These are phyloP conservation scores for Pythium graminicola DNA, from an alignment of 352 stramenopile genomes.

Conservation along the genomic window DNA sequence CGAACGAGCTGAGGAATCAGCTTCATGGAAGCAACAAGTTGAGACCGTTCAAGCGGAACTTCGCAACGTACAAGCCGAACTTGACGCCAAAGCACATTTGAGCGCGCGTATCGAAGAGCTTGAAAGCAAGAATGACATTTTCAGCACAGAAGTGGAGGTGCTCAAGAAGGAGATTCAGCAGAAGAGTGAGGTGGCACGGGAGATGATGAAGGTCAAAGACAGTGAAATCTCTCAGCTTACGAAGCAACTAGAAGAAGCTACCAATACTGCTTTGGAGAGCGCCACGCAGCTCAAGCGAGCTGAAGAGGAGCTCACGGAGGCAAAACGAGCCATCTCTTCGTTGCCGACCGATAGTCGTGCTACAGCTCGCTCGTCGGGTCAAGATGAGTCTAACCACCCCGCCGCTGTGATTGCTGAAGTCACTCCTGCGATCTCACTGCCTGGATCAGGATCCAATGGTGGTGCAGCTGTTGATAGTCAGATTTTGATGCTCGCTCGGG, in stretches of 20 bases:
- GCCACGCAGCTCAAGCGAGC: conserved; percentile 12
- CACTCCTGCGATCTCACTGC: conserved; percentile 34
- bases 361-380: background rate
- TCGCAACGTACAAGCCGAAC: conserved; percentile 18
- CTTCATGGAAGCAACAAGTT: conserved; percentile 26
- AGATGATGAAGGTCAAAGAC: conserved; percentile 49
- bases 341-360: background rate
- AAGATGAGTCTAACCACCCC: conserved; percentile 10
- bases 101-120: conserved; percentile 36
- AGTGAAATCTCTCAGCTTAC: conserved; percentile 41
- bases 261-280: conserved; percentile 22
- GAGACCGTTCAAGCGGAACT: conserved; percentile 32
- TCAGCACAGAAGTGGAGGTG: conserved; percentile 25
- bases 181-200: conserved; percentile 33
- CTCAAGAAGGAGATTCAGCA: conserved; percentile 34
- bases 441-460: conserved; percentile 15
- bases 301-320: background rate
- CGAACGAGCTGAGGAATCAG: conserved; percentile 27
- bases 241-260: conserved; percentile 40
- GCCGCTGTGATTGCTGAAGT: conserved; percentile 24
- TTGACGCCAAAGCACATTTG: conserved; percentile 27
- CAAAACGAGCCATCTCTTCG: background rate
- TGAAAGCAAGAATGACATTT: conserved; percentile 23
- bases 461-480: conserved; percentile 20
- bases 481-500: conserved; percentile 25